phyloP scores from a whole-genome alignment of 495 filamentous ascomycete genomes.

The Polyplosphaeria fusca region DNA sequence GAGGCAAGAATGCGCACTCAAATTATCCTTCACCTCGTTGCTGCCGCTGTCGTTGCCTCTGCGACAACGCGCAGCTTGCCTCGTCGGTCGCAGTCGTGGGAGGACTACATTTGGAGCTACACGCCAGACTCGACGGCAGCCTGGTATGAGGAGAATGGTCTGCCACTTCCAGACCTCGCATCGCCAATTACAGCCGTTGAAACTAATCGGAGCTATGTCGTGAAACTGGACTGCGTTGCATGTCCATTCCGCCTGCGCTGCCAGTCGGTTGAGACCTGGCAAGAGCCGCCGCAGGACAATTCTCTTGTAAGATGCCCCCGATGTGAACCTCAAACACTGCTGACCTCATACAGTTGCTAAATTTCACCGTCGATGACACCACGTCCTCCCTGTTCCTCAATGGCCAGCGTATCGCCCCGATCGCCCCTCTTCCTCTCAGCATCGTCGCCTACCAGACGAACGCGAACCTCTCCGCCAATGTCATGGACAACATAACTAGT shows the following conservation, averaged over 20 bases:
- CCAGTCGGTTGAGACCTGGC: conserved; percentile 10
- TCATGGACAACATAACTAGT: conserved; percentile 18
- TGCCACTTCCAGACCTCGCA: conserved; percentile 10
- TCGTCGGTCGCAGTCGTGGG: too few relatives aligned
- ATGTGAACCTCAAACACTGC: background rate
- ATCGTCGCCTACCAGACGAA: conserved; percentile 16
- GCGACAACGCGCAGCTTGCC: too few relatives aligned
- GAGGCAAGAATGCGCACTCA: too few relatives aligned
- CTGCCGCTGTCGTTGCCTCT: too few relatives aligned
- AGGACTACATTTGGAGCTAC: conserved; percentile 20
- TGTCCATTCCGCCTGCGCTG: conserved; percentile 24
- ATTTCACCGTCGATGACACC: conserved; percentile 19
- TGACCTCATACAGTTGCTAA: conserved; percentile 10
- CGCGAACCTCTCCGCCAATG: conserved; percentile 10
- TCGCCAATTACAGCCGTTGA: conserved; percentile 11
- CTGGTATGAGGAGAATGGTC: conserved; percentile 16
- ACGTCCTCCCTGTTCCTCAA: conserved; percentile 14
- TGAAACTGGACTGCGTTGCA: conserved; percentile 24
- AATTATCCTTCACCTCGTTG: too few relatives aligned
- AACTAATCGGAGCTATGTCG: conserved; percentile 12
- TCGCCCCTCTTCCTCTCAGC: conserved; percentile 3
- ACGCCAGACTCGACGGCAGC: conserved; percentile 15
- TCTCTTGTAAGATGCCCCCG: conserved; percentile 12
- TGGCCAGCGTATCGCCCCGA: conserved; percentile 8
- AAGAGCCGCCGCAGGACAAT: conserved; percentile 18